Conservation (phyloP, 352 stramenopile genomes). For the Globisporangium ultimum region DNA sequence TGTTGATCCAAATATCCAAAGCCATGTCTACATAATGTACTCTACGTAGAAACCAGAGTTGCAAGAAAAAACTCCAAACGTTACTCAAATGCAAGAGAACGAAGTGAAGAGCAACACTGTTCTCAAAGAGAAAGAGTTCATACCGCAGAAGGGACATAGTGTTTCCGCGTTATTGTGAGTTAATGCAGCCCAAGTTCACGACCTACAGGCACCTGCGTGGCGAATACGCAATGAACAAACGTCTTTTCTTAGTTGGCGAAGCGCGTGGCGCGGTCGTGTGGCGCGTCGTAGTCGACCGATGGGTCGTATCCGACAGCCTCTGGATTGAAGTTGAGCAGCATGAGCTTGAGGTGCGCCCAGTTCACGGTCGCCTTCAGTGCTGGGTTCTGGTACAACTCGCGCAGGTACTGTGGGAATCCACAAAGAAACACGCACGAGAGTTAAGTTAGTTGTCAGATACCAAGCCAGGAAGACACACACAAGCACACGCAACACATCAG, state of each 20-base stretch:
- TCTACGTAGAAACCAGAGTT: too few species aligned
- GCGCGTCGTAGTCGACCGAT: constrained; percentile 15
- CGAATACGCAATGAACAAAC: too few species aligned
- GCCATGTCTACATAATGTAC: too few species aligned
- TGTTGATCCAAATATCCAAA: too few species aligned
- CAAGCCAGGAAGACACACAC: neutral
- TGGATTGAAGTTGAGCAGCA: constrained; percentile 82
- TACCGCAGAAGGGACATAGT: too few species aligned
- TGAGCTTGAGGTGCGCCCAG: constrained; percentile 86
- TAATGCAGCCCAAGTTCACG: too few species aligned
- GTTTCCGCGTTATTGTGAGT: too few species aligned
- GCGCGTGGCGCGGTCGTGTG: constrained; percentile 20
- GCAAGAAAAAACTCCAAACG: too few species aligned
- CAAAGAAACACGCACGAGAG: neutral
- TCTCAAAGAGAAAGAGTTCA: too few species aligned
- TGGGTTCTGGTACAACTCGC: constrained; percentile 69
- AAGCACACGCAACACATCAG: neutral
- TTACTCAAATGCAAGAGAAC: too few species aligned
- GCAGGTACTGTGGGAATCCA: constrained; percentile 8
- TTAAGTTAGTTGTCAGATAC: neutral
- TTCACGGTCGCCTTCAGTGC: constrained; percentile 58
- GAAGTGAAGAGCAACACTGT: too few species aligned
- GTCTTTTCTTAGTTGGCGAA: neutral
- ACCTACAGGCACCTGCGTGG: too few species aligned
- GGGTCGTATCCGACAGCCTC: constrained; percentile 48